A percentile compares a stretch with the other conserved stretches of the same genome.
Evolutionary conservation across 306 rosid species (phyloP).

Genomic region (Mimosa pudica): DNA sequence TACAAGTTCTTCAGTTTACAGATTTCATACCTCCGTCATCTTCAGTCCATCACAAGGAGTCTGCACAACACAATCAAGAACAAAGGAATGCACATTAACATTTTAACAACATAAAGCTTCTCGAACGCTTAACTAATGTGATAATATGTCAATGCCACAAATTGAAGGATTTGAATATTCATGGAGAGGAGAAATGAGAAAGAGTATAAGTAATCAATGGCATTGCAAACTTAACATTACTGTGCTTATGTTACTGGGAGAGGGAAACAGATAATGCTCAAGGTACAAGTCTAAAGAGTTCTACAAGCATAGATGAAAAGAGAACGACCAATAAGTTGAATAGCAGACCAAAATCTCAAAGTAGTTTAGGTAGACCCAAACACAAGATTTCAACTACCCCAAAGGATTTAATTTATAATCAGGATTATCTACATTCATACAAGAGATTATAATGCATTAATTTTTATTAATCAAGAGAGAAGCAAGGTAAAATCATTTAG

Average conservation of each 20-base stretch:
- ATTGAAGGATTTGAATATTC: neutral
- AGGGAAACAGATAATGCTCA: neutral
- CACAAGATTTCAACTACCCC: neutral
- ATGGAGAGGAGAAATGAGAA: neutral
- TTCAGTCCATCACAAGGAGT: constrained; percentile 74
- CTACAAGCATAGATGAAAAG: neutral
- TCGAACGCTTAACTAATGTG: neutral
- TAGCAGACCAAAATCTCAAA: neutral
- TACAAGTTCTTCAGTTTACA: constrained; percentile 22
- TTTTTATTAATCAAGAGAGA: neutral
- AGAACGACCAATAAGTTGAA: neutral
- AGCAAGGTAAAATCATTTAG: neutral
- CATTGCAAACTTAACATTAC: neutral
- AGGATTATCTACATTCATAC: neutral
- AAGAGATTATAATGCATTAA: neutral
- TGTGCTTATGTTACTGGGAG: neutral
- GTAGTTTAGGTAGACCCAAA: neutral
- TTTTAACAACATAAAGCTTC: neutral
- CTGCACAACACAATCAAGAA: constrained; percentile 54
- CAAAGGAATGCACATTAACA: constrained; percentile 10
- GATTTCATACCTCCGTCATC: constrained; percentile 65
- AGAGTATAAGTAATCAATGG: neutral
- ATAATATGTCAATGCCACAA: neutral
- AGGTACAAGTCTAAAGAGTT: neutral
- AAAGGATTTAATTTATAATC: neutral